Conservation (phyloP, 116 monocot species). For the Trichopus zeylanicus region DNA sequence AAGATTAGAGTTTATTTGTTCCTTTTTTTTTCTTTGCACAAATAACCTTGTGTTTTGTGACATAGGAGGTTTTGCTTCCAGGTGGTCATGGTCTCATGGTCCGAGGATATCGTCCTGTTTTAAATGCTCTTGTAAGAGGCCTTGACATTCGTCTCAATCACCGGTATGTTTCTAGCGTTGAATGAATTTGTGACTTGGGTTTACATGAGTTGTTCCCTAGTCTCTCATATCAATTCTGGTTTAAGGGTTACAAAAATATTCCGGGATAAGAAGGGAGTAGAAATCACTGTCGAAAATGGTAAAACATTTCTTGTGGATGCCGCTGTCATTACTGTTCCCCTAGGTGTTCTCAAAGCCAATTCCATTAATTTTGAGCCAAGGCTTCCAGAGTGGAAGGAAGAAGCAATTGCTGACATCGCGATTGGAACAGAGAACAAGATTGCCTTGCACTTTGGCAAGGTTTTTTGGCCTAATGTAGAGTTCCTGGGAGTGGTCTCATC, state of each 20-base stretch:
- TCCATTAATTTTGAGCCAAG: conserved; percentile 71
- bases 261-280: conserved; percentile 68
- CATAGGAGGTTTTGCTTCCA: conserved; percentile 82
- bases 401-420: conserved; percentile 63
- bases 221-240: conserved; percentile 11
- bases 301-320: conserved; percentile 72
- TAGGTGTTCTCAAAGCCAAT: conserved; percentile 82
- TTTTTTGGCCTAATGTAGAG: conserved; percentile 99
- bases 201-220: neutral
- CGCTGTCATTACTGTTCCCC: conserved; percentile 70
- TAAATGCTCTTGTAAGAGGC: conserved; percentile 85
- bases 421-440: conserved; percentile 94
- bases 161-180: conserved; percentile 23
- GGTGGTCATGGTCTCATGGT: conserved; percentile 98
- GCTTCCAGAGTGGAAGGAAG: conserved; percentile 89
- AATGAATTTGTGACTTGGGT: neutral
- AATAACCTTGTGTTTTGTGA: neutral
- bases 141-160: conserved; percentile 77
- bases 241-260: conserved; percentile 60
- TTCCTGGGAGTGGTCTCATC: conserved; percentile 86
- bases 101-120: conserved; percentile 87
- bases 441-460: conserved; percentile 72
- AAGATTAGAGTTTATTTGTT: no score
- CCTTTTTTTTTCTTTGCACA: neutral
- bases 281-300: conserved; percentile 62